Conservation (phyloP, 2,329 filamentous ascomycete species). For the Sporothrix pallida region DNA sequence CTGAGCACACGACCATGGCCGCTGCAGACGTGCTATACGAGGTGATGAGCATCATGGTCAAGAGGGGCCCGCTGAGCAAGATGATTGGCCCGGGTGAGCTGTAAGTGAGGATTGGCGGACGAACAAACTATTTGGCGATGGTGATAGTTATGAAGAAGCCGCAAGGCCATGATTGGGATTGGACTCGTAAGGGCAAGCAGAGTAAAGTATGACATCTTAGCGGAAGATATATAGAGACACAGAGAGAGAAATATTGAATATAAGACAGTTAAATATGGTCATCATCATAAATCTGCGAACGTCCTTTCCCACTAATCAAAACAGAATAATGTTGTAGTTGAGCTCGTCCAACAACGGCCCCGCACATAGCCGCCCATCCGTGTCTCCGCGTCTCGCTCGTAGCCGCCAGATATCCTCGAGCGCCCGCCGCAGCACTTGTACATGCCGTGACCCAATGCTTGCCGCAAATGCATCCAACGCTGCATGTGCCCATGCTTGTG, state of each 20-base stretch:
- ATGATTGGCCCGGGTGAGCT: constrained; percentile 21
- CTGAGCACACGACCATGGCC: constrained; percentile 75
- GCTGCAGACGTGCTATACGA: constrained; percentile 75
- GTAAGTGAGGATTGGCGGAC: background rate
- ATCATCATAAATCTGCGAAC: no score
- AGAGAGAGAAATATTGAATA: no score
- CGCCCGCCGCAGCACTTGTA: constrained; percentile 27
- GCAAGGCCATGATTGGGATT: no score
- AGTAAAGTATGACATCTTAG: no score
- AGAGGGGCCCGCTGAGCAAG: constrained; percentile 71
- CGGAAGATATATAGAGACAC: no score
- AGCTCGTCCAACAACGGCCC: constrained; percentile 25
- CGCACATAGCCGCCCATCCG: constrained; percentile 26
- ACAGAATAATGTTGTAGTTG: constrained; percentile 33
- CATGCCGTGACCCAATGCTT: constrained; percentile 31
- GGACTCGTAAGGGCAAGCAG: no score
- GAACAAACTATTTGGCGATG: no score
- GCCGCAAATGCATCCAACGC: constrained; percentile 28
- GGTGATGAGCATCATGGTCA: constrained; percentile 82
- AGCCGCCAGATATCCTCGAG: constrained; percentile 32
- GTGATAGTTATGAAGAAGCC: no score
- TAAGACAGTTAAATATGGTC: no score
- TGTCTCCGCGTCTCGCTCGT: constrained; percentile 27
- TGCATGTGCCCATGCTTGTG: constrained; percentile 35
- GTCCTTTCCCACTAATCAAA: background rate